Base-by-base conservation (phyloP, 106 monocot species). In the Agapanthus africanus region DNA sequence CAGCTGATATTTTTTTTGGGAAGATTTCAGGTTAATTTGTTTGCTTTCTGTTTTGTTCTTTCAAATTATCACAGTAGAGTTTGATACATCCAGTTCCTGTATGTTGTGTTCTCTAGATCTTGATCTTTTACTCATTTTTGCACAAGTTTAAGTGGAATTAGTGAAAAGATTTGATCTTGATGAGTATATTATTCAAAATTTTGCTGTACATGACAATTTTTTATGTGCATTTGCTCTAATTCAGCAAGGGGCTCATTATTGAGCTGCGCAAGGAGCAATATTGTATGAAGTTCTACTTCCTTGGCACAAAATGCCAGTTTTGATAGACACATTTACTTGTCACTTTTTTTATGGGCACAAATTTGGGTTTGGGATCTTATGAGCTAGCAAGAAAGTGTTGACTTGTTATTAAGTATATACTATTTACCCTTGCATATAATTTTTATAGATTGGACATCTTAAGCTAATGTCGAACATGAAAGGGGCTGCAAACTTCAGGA, bases 391-490 rank as follows among this genome's bases (percentile, higher is more conserved):
- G 36, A n/a, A 7, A 36, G n/a, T n/a, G n/a, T 35, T 61, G 61
- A 61, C n/a, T 36, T 61, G 6, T 36, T 35, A 61, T 18, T n/a
- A 57, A 31, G 11, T 30, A 13, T 10, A 4, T 57, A 30, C 7
- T 26, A 0, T 54, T 11, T n/a, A 56, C 33, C 18, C 3, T 61
- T 61, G 0, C 36, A n/a, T 2, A 34, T 16, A 26, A 63, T 30
- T 72, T 46, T 72, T 25, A 35, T 26, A 73, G 63, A 56, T 35
- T 71, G 35, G 41, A 40, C 34, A 11, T 25, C 4, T 52, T 52
- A 27, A 26, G 63, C 18, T 28, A 22, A 91, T 87, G 90, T 84
- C 74, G 14, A 80, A 76, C 37, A 66, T 63, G 30, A 91, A 75
- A 61, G 81, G 71, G 18, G 50, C 42, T 22, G 4, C 80, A 26